Evolutionary conservation across 2,329 filamentous ascomycete species (phyloP).

Genomic region (Pezicula carpinea): DNA sequence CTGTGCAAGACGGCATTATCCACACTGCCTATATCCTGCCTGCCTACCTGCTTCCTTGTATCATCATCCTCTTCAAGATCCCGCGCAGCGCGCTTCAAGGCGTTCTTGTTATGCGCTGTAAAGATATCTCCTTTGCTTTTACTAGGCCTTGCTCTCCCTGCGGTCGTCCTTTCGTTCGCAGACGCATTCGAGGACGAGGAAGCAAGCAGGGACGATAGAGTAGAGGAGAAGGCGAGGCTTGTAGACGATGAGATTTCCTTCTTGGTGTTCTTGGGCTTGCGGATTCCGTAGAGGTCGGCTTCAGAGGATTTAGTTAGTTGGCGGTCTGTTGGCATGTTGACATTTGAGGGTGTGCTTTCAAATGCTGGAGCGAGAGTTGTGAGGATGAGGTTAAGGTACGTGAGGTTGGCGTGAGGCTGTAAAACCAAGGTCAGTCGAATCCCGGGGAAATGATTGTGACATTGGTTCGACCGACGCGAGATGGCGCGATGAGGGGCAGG

Average conservation of each 20-base stretch:
- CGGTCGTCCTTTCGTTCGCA: conserved; percentile 29
- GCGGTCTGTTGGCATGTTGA: background rate
- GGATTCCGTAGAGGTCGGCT: conserved; percentile 71
- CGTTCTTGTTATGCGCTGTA: conserved; percentile 57
- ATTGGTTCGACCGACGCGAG: too few relatives aligned
- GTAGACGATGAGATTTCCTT: conserved; percentile 67
- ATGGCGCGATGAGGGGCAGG: too few relatives aligned
- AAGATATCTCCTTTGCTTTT: conserved; percentile 67
- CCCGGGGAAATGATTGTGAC: too few relatives aligned
- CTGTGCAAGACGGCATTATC: conserved; percentile 54
- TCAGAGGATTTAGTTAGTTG: conserved; percentile 38
- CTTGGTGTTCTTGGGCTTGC: conserved; percentile 60
- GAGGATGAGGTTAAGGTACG: too few relatives aligned
- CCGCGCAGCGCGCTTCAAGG: conserved; percentile 56
- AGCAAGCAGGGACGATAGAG: conserved; percentile 79
- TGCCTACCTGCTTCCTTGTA: conserved; percentile 45
- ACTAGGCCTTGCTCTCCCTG: conserved; percentile 47
- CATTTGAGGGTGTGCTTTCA: too few relatives aligned
- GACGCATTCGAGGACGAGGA: conserved; percentile 33
- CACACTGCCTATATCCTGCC: conserved; percentile 58
- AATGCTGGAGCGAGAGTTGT: too few relatives aligned
- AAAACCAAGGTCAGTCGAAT: too few relatives aligned
- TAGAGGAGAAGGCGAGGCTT: conserved; percentile 80
- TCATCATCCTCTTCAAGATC: conserved; percentile 46
- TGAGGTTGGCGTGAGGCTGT: too few relatives aligned